These are phyloP conservation scores for Fragaria nilgerrensis DNA, from an alignment of 306 rosid genomes.

Conservation along the genomic window DNA sequence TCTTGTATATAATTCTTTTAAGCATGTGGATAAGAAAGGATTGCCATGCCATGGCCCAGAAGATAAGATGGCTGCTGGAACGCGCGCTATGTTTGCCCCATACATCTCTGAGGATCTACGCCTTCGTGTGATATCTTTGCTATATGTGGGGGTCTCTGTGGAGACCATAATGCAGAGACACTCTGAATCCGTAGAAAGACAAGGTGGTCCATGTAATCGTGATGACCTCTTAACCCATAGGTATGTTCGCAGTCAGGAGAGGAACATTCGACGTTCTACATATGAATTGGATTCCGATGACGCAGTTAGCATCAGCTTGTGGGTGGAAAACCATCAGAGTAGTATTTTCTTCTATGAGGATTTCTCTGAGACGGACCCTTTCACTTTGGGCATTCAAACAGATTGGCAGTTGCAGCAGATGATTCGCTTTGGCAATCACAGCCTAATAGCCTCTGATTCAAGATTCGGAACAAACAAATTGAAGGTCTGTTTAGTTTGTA, in stretches of 20 bases:
- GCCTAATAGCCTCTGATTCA: too few species aligned
- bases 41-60: slow-evolving; percentile 92
- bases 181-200: slow-evolving; percentile 76
- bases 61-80: slow-evolving; percentile 83
- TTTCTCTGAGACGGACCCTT: too few species aligned
- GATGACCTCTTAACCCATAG: slow-evolving; percentile 92
- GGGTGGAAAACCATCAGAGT: too few species aligned
- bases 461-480: too few species aligned
- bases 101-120: slow-evolving; percentile 87
- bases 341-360: too few species aligned
- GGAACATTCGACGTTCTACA: too few species aligned
- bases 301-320: too few species aligned
- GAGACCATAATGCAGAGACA: slow-evolving; percentile 98
- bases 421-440: too few species aligned
- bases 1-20: slow-evolving; percentile 71
- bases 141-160: slow-evolving; percentile 85
- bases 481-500: too few species aligned
- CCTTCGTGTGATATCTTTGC: slow-evolving; percentile 73
- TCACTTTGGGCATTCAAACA: too few species aligned
- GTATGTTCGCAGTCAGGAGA: slow-evolving; percentile 77
- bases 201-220: slow-evolving; percentile 87
- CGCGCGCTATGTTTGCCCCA: slow-evolving; percentile 88
- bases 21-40: slow-evolving; percentile 87
- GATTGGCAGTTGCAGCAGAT: too few species aligned
- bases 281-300: too few species aligned